Percentiles rank a stretch among this genome's conserved stretches.
Evolutionary conservation across 176 grass and related monocot species (phyloP).

Genomic region (Triticum turgidum): DNA sequence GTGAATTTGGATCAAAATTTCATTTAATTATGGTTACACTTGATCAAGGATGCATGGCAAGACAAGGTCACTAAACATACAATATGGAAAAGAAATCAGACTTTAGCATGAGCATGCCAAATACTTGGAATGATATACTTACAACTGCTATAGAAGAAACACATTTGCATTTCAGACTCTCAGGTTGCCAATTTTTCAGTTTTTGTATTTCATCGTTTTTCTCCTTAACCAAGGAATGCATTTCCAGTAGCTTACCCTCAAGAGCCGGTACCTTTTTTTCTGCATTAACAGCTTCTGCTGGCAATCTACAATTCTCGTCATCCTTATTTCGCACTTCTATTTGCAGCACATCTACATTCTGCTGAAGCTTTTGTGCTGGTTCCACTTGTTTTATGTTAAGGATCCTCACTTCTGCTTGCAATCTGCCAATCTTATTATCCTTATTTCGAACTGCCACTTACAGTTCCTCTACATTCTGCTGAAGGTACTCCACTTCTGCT

Average conservation of each 20-base stretch:
- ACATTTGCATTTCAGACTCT: no score
- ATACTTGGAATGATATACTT: conserved; percentile 24
- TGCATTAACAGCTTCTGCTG: conserved; percentile 4
- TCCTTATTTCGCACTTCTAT: no score
- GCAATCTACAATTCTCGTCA: no score
- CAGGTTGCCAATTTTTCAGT: background rate
- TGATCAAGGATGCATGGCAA: background rate
- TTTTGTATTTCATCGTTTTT: no score
- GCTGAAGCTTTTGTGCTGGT: background rate
- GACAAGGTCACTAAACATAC: background rate
- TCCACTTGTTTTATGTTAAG: background rate
- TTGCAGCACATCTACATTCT: no score
- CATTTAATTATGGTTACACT: no score
- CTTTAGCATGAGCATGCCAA: background rate
- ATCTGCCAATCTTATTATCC: conserved; percentile 27
- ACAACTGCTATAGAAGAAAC: background rate
- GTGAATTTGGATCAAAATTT: no score
- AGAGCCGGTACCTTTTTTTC: conserved; percentile 33
- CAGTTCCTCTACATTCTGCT: conserved; percentile 23
- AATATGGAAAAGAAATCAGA: background rate
- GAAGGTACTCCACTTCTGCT: background rate
- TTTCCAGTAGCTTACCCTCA: conserved; percentile 16
- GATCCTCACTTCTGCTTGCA: background rate
- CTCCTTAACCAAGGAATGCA: no score
- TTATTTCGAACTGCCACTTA: conserved; percentile 31